Evolutionary conservation across 345 rosid species (phyloP).

Genomic region (Stellera chamaejasme): DNA sequence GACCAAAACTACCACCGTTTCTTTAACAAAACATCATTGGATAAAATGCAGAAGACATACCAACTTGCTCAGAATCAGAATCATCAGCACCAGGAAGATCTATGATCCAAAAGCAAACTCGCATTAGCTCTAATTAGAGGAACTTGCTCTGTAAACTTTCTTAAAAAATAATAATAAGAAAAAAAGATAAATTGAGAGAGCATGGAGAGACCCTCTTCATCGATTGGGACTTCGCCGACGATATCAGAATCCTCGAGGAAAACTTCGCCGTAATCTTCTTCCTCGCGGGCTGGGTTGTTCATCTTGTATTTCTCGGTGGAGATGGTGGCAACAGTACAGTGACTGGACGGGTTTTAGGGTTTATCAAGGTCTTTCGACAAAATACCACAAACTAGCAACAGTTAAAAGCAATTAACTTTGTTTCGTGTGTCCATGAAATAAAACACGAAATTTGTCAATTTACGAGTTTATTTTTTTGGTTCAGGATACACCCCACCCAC

Average conservation of each 20-base stretch:
- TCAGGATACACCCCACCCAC: too few relatives aligned
- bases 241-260: constrained; percentile 76
- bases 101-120: constrained; percentile 12
- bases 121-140: not conserved
- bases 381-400: too few relatives aligned
- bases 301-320: constrained; percentile 12
- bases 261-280: constrained; percentile 49
- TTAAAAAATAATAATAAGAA: too few relatives aligned
- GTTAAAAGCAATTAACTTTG: too few relatives aligned
- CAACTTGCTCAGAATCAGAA: constrained; percentile 22
- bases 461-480: too few relatives aligned
- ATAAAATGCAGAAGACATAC: constrained; percentile 6
- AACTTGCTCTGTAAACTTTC: not conserved
- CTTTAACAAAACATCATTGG: too few relatives aligned
- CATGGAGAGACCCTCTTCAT: constrained; percentile 53
- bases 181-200: not conserved
- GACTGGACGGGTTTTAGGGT: not conserved
- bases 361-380: not conserved
- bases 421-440: too few relatives aligned
- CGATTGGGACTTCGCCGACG: constrained; percentile 54
- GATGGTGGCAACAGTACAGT: not conserved
- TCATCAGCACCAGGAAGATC: constrained; percentile 82
- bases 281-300: constrained; percentile 24
- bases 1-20: not conserved
- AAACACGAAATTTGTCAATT: too few relatives aligned